These are phyloP conservation scores for Chrysosporium keratinophilum DNA, from an alignment of 2,329 filamentous ascomycete genomes.

Conservation along the genomic window DNA sequence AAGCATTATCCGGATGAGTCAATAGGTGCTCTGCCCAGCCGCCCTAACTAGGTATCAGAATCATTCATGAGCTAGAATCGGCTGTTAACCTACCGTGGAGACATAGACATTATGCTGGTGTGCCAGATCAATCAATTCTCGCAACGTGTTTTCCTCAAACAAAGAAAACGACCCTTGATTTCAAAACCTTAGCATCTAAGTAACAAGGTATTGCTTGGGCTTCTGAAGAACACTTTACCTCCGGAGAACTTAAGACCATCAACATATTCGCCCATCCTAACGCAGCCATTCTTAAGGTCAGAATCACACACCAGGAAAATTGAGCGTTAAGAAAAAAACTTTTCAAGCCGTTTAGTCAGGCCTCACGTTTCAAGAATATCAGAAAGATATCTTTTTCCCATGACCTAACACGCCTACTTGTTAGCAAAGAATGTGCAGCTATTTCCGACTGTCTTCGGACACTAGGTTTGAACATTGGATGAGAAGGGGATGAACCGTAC, in stretches of 20 bases:
- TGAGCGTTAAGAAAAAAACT: background rate
- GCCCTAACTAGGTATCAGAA: constrained; percentile 27
- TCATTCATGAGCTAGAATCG: background rate
- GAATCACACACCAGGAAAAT: background rate
- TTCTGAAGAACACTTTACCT: constrained; percentile 20
- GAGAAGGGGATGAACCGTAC: constrained; percentile 21
- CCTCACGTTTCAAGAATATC: constrained; percentile 45
- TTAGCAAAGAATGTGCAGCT: background rate
- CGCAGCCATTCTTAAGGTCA: background rate
- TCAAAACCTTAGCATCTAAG: background rate
- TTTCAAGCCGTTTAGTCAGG: background rate
- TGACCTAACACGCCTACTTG: constrained; percentile 25
- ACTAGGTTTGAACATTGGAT: background rate
- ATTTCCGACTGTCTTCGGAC: constrained; percentile 3
- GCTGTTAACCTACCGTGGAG: constrained; percentile 34
- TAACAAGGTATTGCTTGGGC: background rate
- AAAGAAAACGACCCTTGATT: constrained; percentile 41
- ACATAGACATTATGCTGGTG: constrained; percentile 44
- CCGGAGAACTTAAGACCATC: constrained; percentile 49
- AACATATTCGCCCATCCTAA: constrained; percentile 44
- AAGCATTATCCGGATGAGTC: constrained; percentile 37
- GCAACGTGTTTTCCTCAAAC: constrained; percentile 38
- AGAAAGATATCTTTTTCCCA: constrained; percentile 44
- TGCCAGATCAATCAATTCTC: constrained; percentile 42
- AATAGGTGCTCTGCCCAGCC: constrained; percentile 48